phyloP scores from a whole-genome alignment of 495 filamentous ascomycete genomes.

The Aspergillus taichungensis region DNA sequence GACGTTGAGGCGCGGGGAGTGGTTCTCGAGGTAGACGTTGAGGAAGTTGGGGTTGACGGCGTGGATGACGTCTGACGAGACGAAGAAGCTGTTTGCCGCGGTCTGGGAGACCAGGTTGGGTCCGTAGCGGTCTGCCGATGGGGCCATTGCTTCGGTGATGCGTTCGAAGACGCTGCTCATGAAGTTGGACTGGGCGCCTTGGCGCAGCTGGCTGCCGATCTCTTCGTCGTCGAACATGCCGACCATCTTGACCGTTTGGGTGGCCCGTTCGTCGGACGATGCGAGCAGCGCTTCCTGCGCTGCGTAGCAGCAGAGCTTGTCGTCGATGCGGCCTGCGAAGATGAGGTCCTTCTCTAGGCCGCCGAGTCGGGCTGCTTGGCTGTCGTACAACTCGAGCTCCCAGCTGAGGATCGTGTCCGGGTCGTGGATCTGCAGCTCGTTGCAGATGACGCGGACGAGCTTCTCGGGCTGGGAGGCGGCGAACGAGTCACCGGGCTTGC shows the following conservation, averaged over 20 bases:
- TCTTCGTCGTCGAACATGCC: constrained; percentile 95
- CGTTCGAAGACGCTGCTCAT: constrained; percentile 71
- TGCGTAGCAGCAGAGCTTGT: constrained; percentile 92
- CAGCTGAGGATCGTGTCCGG: constrained; percentile 74
- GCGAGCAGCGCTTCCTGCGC: constrained; percentile 79
- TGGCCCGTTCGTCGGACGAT: constrained; percentile 43
- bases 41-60: constrained; percentile 93
- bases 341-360: constrained; percentile 91
- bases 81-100: constrained; percentile 85
- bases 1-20: constrained; percentile 82
- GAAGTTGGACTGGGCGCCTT: constrained; percentile 86
- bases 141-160: constrained; percentile 60
- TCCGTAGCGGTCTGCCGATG: constrained; percentile 28
- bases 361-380: constrained; percentile 73
- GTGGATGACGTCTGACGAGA: constrained; percentile 90
- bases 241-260: constrained; percentile 68
- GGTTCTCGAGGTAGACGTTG: constrained; percentile 68
- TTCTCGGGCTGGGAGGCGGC: constrained; percentile 70
- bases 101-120: constrained; percentile 70
- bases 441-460: constrained; percentile 74
- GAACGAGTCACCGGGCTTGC: constrained; percentile 49
- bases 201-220: constrained; percentile 80
- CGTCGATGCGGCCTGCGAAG: constrained; percentile 90
- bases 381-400: constrained; percentile 96
- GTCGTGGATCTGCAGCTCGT: constrained; percentile 61